These are phyloP conservation scores for Ophiostoma ulmi DNA, from an alignment of 2,329 filamentous ascomycete species.

Conservation along the genomic window DNA sequence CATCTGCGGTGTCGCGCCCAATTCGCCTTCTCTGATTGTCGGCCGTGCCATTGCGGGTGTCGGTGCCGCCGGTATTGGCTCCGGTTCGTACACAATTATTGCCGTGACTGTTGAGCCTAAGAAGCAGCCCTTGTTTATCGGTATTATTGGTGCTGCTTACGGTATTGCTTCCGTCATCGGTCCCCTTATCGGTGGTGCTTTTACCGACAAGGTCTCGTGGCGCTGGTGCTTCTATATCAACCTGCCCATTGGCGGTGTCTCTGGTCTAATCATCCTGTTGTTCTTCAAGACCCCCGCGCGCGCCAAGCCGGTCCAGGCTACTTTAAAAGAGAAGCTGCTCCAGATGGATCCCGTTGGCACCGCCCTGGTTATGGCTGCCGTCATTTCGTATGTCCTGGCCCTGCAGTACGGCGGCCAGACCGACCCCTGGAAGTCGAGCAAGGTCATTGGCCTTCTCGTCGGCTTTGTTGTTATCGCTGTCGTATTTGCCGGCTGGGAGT, in stretches of 20 bases:
- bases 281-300: constrained; percentile 37
- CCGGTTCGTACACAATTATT: constrained; percentile 41
- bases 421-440: constrained; percentile 35
- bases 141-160: constrained; percentile 26
- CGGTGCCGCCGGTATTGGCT: constrained; percentile 40
- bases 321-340: constrained; percentile 37
- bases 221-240: constrained; percentile 35
- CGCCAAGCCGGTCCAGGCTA: constrained; percentile 32
- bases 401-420: constrained; percentile 42
- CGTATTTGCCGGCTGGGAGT: constrained; percentile 35
- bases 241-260: constrained; percentile 33
- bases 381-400: constrained; percentile 40
- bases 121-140: constrained; percentile 32
- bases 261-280: constrained; percentile 30
- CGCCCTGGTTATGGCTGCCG: constrained; percentile 37
- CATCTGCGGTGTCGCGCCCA: constrained; percentile 47
- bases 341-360: constrained; percentile 42
- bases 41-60: constrained; percentile 48
- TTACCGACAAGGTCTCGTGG: constrained; percentile 30
- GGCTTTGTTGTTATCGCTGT: constrained; percentile 29
- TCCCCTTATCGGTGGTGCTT: constrained; percentile 31
- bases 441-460: constrained; percentile 37
- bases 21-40: constrained; percentile 46
- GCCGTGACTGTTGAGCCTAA: constrained; percentile 31
- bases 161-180: constrained; percentile 33